These are phyloP conservation scores for Sapria himalayana DNA, from an alignment of 345 rosid genomes.

Conservation along the genomic window DNA sequence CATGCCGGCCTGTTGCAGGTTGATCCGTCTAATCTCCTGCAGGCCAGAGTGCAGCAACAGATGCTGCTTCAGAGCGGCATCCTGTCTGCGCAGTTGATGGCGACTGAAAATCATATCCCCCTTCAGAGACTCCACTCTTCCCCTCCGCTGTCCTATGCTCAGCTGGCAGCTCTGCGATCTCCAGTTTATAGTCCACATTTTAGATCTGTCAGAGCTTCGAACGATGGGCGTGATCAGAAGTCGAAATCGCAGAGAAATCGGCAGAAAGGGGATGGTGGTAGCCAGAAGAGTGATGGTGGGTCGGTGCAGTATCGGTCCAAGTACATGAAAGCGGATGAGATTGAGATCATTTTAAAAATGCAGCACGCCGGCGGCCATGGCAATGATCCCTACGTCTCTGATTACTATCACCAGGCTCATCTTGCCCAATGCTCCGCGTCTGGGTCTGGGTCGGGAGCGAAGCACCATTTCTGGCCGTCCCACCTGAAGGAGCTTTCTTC, in stretches of 20 bases:
- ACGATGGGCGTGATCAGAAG: constrained; percentile 47
- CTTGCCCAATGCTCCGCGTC: constrained; percentile 41
- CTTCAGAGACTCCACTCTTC: constrained; percentile 37
- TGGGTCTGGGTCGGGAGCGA: constrained; percentile 43
- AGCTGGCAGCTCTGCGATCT: constrained; percentile 49
- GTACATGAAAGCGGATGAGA: constrained; percentile 89
- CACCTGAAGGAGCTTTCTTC: constrained; percentile 62
- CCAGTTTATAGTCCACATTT: constrained; percentile 39
- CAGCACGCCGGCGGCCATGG: constrained; percentile 76
- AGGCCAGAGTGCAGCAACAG: constrained; percentile 46
- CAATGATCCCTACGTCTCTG: constrained; percentile 69
- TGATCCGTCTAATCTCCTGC: constrained; percentile 45
- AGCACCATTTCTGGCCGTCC: constrained; percentile 51
- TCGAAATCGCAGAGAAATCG: constrained; percentile 50
- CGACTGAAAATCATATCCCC: constrained; percentile 41
- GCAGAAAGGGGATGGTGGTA: constrained; percentile 30
- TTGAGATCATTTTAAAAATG: constrained; percentile 89
- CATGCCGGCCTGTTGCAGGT: constrained; percentile 51
- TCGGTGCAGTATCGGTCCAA: constrained; percentile 59
- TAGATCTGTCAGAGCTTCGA: too few relatives aligned
- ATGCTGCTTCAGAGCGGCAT: constrained; percentile 44
- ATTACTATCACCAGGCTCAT: constrained; percentile 88
- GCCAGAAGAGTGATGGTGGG: constrained; percentile 69
- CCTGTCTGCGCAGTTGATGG: constrained; percentile 34
- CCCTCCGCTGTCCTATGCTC: constrained; percentile 46